Percentiles rank a stretch among this genome's conserved stretches.
Evolutionary conservation across 2,329 filamentous ascomycete genomes (phyloP).

Genomic region (Exophiala sideris): DNA sequence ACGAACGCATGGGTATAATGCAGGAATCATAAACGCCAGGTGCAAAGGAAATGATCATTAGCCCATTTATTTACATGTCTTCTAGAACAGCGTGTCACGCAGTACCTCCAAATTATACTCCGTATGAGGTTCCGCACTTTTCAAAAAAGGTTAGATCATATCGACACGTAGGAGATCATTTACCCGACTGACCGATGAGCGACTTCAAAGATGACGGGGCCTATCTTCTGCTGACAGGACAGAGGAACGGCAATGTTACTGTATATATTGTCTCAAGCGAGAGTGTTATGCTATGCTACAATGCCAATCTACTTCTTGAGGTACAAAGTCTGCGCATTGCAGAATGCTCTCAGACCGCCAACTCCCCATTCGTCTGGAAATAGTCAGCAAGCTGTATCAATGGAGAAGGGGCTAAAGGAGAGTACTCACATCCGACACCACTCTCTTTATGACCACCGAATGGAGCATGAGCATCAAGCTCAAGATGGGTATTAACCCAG

Average conservation of each 20-base stretch:
- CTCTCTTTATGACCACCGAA: constrained; percentile 34
- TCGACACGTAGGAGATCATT: neutral
- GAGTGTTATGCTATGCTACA: neutral
- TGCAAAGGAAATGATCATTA: neutral
- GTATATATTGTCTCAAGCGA: neutral
- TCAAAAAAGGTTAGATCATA: neutral
- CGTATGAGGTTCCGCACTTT: neutral
- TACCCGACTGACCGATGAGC: neutral
- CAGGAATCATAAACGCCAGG: constrained; percentile 12
- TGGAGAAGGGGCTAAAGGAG: no score
- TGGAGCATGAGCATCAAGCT: constrained; percentile 22
- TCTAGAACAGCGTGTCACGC: neutral
- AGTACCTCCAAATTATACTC: neutral
- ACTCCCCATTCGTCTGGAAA: constrained; percentile 27
- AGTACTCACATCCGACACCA: constrained; percentile 27
- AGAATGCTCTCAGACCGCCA: constrained; percentile 28
- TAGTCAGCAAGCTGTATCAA: no score
- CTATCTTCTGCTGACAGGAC: no score
- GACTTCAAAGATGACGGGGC: neutral
- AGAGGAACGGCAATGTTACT: neutral
- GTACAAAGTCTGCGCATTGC: constrained; percentile 27
- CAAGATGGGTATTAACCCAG: constrained; percentile 54
- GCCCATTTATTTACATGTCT: no score
- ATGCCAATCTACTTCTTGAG: constrained; percentile 16
- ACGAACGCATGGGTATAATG: constrained; percentile 11